phyloP scores from a whole-genome alignment of 306 rosid species.

The Cicer cuneatum region DNA sequence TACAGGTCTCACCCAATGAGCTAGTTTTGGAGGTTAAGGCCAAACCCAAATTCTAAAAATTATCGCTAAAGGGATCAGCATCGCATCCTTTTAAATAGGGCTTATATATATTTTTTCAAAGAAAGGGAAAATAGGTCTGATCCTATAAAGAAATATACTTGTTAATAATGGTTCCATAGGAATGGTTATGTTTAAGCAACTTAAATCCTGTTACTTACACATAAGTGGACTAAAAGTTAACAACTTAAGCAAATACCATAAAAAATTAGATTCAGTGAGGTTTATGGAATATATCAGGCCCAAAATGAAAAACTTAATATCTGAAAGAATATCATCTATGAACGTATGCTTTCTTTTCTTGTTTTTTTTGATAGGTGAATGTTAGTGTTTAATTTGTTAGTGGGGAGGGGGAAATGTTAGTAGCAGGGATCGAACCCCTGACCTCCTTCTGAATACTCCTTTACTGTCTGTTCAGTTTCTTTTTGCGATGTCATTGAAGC shows the following conservation, averaged over 20 bases:
- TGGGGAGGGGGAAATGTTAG: too few species aligned
- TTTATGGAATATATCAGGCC: slow-evolving; percentile 15
- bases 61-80: not conserved
- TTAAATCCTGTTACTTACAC: slow-evolving; percentile 8
- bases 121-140: not conserved
- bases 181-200: not conserved
- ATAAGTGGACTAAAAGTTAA: not conserved
- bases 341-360: not conserved
- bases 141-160: slow-evolving; percentile 23
- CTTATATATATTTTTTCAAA: not conserved
- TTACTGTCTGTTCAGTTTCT: slow-evolving; percentile 11
- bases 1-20: not conserved
- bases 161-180: slow-evolving; percentile 28
- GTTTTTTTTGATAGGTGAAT: too few species aligned
- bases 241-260: slow-evolving; percentile 6
- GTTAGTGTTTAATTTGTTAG: too few species aligned
- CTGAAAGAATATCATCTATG: slow-evolving; percentile 1
- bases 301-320: slow-evolving; percentile 16
- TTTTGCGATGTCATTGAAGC: slow-evolving; percentile 21
- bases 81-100: slow-evolving; percentile 16
- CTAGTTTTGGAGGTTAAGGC: not conserved
- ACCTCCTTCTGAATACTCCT: too few species aligned
- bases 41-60: not conserved
- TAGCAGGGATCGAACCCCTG: too few species aligned
- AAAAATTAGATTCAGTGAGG: not conserved